Evolutionary conservation across 257 asterid genomes (phyloP), one percentile per base, ranked within the genome.

Genomic region (Gardenia jasminoides): DNA sequence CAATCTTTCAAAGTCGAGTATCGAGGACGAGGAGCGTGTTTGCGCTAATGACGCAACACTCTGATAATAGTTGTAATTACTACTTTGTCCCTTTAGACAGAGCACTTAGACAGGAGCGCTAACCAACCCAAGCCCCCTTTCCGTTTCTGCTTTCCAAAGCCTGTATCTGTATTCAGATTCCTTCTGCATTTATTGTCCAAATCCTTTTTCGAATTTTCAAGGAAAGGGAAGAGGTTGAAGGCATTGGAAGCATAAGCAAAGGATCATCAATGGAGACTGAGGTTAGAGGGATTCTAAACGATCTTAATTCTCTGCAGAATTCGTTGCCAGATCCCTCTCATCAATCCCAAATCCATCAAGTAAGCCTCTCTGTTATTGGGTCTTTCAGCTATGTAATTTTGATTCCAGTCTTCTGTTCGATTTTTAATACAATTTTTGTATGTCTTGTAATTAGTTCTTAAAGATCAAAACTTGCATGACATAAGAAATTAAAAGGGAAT

Each of bases 211-310:
- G 9, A 7, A 4, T 59, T 24, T 22, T 9, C 4, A 46, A 19
- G 1, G 16, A 70, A 44, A 44, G 10, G 8, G 30, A 44, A 36
- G 19, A 67, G 12, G 1, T 9, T 7, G 20, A 22, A 70, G 52
- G 52, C 43, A 41, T 65, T 59, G 62, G 70, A 54, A 65, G 30
- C 31, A 24, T 3, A 48, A 46, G 52, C 52, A 80, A 59, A 22
- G 26, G 26, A 28, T 80, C 77, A 68, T 66, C 43, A 74, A 92
- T 92, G 97, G 96, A 92, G 87, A 78, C 82, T 43, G 96, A 90
- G 74, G 89, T 92, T 62, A 86, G 87, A 85, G 80, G 81, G 73
- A 78, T 92, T 86, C 69, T 92, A 74, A 85, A 76, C 83, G 96
- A 89, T 84, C 92, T 92, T 67, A 84, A 82, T 28, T 74, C 80